These are phyloP conservation scores for Friedmanniomyces endolithicus DNA, from an alignment of 495 filamentous ascomycete species.

Conservation along the genomic window DNA sequence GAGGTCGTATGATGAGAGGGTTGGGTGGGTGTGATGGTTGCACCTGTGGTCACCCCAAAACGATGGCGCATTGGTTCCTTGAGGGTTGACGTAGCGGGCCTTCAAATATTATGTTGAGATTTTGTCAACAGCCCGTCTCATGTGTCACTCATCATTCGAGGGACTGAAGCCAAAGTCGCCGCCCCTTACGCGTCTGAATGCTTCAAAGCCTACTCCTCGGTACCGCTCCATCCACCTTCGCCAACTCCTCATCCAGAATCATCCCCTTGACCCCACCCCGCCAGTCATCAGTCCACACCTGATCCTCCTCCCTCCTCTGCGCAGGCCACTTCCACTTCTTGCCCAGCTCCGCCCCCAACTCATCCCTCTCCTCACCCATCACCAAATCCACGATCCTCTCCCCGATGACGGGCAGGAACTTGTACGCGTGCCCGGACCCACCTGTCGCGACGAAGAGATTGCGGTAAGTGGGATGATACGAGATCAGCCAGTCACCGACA, in stretches of 20 bases:
- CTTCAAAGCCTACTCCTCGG: not conserved
- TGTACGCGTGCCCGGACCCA: slow-evolving; percentile 77
- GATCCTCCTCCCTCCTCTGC: slow-evolving; percentile 27
- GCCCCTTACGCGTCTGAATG: too few relatives aligned
- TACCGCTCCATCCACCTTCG: not conserved
- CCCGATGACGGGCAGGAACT: slow-evolving; percentile 78
- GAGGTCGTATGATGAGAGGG: not conserved
- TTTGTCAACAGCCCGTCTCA: too few relatives aligned
- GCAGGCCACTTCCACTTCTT: slow-evolving; percentile 59
- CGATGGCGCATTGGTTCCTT: too few relatives aligned
- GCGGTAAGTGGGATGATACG: slow-evolving; percentile 55
- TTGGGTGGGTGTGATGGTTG: too few relatives aligned
- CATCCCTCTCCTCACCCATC: slow-evolving; percentile 41
- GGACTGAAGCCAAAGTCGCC: too few relatives aligned
- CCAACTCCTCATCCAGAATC: slow-evolving; percentile 33
- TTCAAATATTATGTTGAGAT: too few relatives aligned
- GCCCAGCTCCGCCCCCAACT: slow-evolving; percentile 45
- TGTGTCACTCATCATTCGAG: too few relatives aligned
- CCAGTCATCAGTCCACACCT: slow-evolving; percentile 50
- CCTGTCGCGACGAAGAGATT: slow-evolving; percentile 72
- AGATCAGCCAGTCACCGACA: slow-evolving; percentile 66
- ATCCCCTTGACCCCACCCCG: slow-evolving; percentile 46
- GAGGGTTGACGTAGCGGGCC: too few relatives aligned
- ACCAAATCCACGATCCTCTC: slow-evolving; percentile 62
- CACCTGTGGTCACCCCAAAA: too few relatives aligned